Conservation (phyloP, 2,329 filamentous ascomycete species). For the Decorospora gaudefroyi region DNA sequence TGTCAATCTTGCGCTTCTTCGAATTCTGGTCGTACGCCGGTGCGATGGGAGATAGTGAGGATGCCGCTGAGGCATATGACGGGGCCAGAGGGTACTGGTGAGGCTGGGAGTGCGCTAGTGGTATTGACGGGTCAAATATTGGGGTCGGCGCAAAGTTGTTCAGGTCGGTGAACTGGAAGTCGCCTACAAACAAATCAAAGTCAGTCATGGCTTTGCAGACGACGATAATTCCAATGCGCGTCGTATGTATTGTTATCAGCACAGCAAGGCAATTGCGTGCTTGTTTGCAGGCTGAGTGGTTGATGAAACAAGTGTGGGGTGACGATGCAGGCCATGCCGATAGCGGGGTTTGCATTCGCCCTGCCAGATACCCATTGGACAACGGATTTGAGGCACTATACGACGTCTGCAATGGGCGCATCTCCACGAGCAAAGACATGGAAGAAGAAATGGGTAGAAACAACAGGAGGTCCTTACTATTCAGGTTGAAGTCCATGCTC, state of each 20-base stretch:
- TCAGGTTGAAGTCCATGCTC: conserved; percentile 45
- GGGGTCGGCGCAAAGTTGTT: conserved; percentile 45
- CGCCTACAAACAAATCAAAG: conserved; percentile 45
- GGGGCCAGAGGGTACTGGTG: conserved; percentile 32
- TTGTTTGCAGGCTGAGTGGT: conserved; percentile 39
- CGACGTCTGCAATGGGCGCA: conserved; percentile 18
- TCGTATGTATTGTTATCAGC: conserved; percentile 18
- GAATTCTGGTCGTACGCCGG: conserved; percentile 39
- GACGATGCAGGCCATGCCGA: conserved; percentile 28
- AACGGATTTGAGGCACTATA: conserved; percentile 18
- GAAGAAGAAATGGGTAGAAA: conserved; percentile 14
- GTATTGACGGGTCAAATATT: conserved; percentile 41
- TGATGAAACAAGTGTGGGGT: conserved; percentile 34
- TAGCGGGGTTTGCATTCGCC: conserved; percentile 37
- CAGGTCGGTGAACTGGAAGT: conserved; percentile 56
- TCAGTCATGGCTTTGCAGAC: conserved; percentile 39
- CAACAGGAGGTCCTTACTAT: conserved; percentile 34
- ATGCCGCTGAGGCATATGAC: conserved; percentile 36
- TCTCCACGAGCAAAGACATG: conserved; percentile 14
- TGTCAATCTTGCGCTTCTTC: conserved; percentile 55
- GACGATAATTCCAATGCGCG: conserved; percentile 12
- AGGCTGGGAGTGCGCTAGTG: conserved; percentile 35
- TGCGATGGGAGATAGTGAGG: conserved; percentile 38
- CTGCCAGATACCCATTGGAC: conserved; percentile 30
- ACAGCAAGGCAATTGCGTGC: conserved; percentile 46